These are phyloP conservation scores for Tolypocladium amazonense DNA, from an alignment of 2,329 filamentous ascomycete species.

Conservation along the genomic window DNA sequence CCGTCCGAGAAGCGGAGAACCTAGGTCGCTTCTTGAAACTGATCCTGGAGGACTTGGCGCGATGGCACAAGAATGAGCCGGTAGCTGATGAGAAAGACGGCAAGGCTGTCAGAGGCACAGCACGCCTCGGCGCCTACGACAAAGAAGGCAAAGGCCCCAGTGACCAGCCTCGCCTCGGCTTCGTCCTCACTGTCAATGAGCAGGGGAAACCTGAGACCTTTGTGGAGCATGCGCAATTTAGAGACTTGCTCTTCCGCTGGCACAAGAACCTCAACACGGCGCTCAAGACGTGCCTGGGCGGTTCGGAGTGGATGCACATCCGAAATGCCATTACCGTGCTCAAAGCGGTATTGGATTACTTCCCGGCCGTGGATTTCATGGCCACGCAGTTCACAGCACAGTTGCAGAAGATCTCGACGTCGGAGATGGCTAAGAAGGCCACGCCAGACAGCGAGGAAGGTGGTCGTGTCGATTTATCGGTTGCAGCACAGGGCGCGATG, in stretches of 20 bases:
- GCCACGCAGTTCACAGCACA: constrained; percentile 56
- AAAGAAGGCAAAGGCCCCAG: constrained; percentile 54
- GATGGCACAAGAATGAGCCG: constrained; percentile 72
- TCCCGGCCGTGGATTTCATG: constrained; percentile 86
- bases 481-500: constrained; percentile 60
- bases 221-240: constrained; percentile 77
- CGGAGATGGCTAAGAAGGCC: constrained; percentile 43
- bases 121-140: constrained; percentile 67
- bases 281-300: constrained; percentile 70
- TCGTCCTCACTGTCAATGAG: constrained; percentile 61
- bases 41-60: constrained; percentile 65
- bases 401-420: constrained; percentile 53
- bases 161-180: constrained; percentile 58
- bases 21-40: constrained; percentile 85
- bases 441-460: constrained; percentile 40
- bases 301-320: constrained; percentile 93
- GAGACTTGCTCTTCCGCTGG: constrained; percentile 79
- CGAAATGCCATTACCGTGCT: constrained; percentile 88
- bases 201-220: constrained; percentile 57
- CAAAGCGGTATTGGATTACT: constrained; percentile 68
- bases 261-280: constrained; percentile 73
- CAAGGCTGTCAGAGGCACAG: constrained; percentile 27
- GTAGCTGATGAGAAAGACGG: constrained; percentile 29
- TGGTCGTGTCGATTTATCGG: constrained; percentile 61
- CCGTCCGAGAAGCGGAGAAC: constrained; percentile 82